Percentiles rank a stretch among this genome's conserved stretches.
These are phyloP conservation scores for Candida chilensis DNA, from an alignment of 805 yeast genomes.

Conservation along the genomic window DNA sequence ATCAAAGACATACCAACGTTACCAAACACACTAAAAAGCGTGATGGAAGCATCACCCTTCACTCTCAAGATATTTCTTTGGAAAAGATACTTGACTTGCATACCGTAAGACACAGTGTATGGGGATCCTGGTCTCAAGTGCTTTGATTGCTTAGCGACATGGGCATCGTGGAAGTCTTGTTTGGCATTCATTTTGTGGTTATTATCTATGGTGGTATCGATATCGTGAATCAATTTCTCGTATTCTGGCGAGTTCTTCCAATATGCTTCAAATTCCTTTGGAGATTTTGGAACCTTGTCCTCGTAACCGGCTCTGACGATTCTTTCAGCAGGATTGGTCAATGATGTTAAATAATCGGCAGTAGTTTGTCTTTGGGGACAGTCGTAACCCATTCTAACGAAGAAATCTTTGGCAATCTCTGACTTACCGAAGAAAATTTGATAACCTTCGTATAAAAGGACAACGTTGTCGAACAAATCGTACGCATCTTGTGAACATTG, in stretches of 20 bases:
- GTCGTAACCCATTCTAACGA: conserved; percentile 44
- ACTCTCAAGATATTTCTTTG: conserved; percentile 39
- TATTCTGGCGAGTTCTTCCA: conserved; percentile 41
- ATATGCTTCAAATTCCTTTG: conserved; percentile 38
- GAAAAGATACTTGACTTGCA: conserved; percentile 41
- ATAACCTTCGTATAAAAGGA: conserved; percentile 44
- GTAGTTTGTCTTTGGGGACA: conserved; percentile 52
- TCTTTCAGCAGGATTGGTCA: conserved; percentile 47
- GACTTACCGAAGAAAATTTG: conserved; percentile 46
- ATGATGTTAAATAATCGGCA: conserved; percentile 48
- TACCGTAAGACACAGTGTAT: conserved; percentile 38
- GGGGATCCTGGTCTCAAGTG: conserved; percentile 37
- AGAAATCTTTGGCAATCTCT: conserved; percentile 35
- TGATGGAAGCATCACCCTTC: conserved; percentile 39
- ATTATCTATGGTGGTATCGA: conserved; percentile 22
- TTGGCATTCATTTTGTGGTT: conserved; percentile 8
- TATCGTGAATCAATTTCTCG: conserved; percentile 23
- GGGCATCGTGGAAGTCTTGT: conserved; percentile 24
- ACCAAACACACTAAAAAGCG: conserved; percentile 29
- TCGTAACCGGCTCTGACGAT: conserved; percentile 31
- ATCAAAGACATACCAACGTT: conserved; percentile 46
- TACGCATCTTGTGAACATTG: conserved; percentile 50
- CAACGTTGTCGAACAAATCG: conserved; percentile 44
- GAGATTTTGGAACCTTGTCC: conserved; percentile 40
- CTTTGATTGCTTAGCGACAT: conserved; percentile 42